Percentiles rank a stretch among this genome's conserved stretches.
These are phyloP conservation scores for Auxenochlorella pyrenoidosa DNA, from an alignment of 139 green algal species.

Conservation along the genomic window DNA sequence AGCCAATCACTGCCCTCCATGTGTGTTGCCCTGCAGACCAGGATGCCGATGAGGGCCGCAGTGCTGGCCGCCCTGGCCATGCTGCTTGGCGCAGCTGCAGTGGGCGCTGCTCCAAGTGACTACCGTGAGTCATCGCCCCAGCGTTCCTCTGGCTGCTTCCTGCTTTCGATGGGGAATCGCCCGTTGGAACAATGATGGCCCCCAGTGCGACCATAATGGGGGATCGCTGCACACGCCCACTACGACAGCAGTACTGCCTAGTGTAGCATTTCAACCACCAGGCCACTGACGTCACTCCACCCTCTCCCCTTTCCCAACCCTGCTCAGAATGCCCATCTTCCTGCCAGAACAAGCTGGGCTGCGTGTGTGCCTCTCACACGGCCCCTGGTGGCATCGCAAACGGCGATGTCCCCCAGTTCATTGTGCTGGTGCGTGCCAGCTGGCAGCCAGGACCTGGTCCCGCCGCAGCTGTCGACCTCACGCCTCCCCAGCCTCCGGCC, in stretches of 20 bases:
- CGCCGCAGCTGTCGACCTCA: too few species aligned
- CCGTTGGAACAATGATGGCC: too few species aligned
- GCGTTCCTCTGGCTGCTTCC: too few species aligned
- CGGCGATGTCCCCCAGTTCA: slow-evolving; percentile 14
- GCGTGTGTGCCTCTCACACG: slow-evolving; percentile 17
- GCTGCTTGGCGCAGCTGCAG: slow-evolving; percentile 1
- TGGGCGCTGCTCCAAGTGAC: neutral
- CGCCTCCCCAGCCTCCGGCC: too few species aligned
- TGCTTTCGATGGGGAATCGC: neutral
- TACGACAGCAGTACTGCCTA: neutral
- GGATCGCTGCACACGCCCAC: too few species aligned
- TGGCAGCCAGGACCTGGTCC: neutral
- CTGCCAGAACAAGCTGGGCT: slow-evolving; percentile 28
- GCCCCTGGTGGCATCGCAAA: neutral
- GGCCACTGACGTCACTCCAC: neutral
- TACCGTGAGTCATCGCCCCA: neutral
- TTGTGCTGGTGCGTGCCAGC: too few species aligned
- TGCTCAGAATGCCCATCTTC: slow-evolving; percentile 22
- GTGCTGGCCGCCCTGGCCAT: neutral
- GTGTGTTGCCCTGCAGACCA: neutral
- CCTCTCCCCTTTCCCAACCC: too few species aligned
- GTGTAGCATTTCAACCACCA: neutral
- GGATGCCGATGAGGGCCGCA: neutral
- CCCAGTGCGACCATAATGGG: too few species aligned
- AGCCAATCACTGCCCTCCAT: neutral